phyloP scores from a whole-genome alignment of 306 rosid genomes.

The Arachis stenosperma region DNA sequence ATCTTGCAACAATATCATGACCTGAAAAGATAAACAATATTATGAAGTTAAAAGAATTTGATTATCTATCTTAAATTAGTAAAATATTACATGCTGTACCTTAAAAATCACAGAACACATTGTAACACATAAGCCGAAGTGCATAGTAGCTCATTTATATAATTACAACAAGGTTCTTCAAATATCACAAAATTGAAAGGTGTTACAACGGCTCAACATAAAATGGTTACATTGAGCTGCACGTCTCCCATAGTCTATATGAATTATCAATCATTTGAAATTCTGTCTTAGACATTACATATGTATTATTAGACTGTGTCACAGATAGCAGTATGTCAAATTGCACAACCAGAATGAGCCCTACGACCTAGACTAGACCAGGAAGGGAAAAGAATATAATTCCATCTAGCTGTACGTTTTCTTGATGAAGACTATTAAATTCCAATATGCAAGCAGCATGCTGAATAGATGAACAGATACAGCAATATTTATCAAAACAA shows the following conservation, averaged over 20 bases:
- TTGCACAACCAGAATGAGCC: not conserved
- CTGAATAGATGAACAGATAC: not conserved
- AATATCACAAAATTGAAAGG: conserved; percentile 17
- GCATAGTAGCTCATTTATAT: conserved; percentile 13
- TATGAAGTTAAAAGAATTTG: not conserved
- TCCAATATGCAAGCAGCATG: conserved; percentile 3
- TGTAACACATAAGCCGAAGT: conserved; percentile 17
- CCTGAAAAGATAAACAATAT: conserved; percentile 37
- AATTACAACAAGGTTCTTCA: conserved; percentile 10
- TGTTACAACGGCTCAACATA: conserved; percentile 17
- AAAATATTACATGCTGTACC: conserved; percentile 13
- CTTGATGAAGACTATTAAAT: conserved; percentile 6
- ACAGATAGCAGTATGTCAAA: not conserved
- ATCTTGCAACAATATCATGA: conserved; percentile 76
- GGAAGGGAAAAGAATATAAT: conserved; percentile 6
- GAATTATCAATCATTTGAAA: not conserved
- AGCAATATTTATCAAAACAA: not conserved
- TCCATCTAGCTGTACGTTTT: conserved; percentile 10
- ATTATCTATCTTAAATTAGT: conserved; percentile 4
- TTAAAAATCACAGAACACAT: conserved; percentile 7
- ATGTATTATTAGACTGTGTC: conserved; percentile 1
- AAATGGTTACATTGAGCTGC: not conserved
- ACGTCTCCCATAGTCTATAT: conserved; percentile 13
- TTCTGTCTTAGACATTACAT: not conserved
- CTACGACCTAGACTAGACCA: not conserved